Evolutionary conservation across 192 early-diverging fungal genomes (phyloP).

Genomic region (Piromyces finnis): DNA sequence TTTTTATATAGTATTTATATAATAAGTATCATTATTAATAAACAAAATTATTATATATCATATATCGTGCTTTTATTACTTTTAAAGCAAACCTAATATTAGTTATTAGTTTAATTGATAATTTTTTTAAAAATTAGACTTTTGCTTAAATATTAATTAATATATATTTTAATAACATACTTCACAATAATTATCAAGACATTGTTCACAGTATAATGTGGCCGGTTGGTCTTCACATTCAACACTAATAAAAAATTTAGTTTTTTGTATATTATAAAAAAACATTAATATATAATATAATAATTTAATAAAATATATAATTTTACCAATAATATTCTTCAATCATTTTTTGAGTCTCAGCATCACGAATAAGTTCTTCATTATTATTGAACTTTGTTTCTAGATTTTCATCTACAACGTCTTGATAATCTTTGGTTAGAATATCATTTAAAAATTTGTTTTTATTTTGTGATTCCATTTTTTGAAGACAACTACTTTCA

Average conservation of each 20-base stretch:
- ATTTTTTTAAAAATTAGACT: no score
- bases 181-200: background rate
- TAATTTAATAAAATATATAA: background rate
- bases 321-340: background rate
- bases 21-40: no score
- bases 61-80: background rate
- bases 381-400: background rate
- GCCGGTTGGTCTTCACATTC: background rate
- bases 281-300: no score
- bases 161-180: background rate
- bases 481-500: no score
- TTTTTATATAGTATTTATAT: background rate
- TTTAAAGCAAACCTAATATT: background rate
- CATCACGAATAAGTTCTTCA: background rate
- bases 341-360: background rate
- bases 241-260: background rate
- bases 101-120: no score
- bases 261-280: no score
- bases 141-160: no score
- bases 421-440: background rate
- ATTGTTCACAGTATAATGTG: background rate
- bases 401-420: background rate
- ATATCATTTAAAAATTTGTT: background rate
- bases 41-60: no score
- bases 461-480: background rate